Base-by-base conservation (phyloP, 2,329 filamentous ascomycete species). In the Fonsecaea pugnacius region DNA sequence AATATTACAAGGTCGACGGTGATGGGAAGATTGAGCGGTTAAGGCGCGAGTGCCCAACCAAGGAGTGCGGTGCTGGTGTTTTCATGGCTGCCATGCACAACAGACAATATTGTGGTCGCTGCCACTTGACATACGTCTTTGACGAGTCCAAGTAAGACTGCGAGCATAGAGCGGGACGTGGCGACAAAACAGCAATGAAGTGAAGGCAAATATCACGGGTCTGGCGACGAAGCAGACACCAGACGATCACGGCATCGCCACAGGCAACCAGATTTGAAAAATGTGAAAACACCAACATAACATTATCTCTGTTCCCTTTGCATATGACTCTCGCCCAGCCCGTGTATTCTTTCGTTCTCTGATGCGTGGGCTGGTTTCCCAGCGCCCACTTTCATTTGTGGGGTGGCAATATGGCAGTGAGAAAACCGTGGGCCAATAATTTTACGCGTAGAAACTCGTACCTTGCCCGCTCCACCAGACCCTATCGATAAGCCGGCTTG, bases 71-170 rank as follows among this genome's bases (percentile, higher is more conserved):
- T 88, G 95, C 96, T 77, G 95, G 95, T 93, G 90, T 99, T 86
- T 99, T 99, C 91, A 99, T 99, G 95, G 95, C 95, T 80, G 92
- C 95, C 80, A 98, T 98, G 93, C 90, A 96, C 84, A 96, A 99
- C 85, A 92, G 95, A 81, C 96, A 99, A 85, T 96, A 97, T 90
- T 96, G 92, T 78, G 87, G 86, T 73, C 84, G 84, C 75, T 89
- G 87, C 64, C 71, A 72, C 61, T 68, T 72, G 66, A 72, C 71
- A 32, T 72, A 72, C 57, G 71, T 72, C 60, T 72, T 72, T 54
- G 71, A 72, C 50, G 71, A 72, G 65, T 67, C 68, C 38, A 71
- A 71, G 43, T 71, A 69, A 43, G 48, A 27, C 40, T 16, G 7
- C 4, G 38, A 18, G 30, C 43, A 58, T 30, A 33, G 27, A 52